Evolutionary conservation across 805 yeast genomes (phyloP).

Genomic region (Sporopachydermia lactativora): DNA sequence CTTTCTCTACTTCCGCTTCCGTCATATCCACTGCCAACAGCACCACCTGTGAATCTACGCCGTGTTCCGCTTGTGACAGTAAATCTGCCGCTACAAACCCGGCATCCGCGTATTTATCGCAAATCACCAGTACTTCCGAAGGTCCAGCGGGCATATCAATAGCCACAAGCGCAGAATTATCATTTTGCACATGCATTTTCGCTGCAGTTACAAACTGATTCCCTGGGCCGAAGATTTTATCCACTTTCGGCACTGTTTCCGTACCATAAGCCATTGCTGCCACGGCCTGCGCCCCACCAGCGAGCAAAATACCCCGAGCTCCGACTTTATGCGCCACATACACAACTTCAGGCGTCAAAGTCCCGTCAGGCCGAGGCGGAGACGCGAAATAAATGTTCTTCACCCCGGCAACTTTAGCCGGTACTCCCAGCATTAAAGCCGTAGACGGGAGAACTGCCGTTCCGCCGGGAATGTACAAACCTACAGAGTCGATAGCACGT

Average conservation of each 20-base stretch:
- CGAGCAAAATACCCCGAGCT: slow-evolving; percentile 77
- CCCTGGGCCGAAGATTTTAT: slow-evolving; percentile 97
- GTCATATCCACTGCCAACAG: slow-evolving; percentile 69
- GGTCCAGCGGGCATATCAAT: slow-evolving; percentile 99
- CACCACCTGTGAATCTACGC: slow-evolving; percentile 94
- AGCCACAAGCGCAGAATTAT: slow-evolving; percentile 85
- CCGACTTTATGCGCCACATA: slow-evolving; percentile 95
- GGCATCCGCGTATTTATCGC: slow-evolving; percentile 78
- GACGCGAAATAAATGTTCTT: slow-evolving; percentile 84
- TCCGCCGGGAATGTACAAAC: slow-evolving; percentile 97
- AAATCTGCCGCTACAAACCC: slow-evolving; percentile 96
- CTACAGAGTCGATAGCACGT: slow-evolving; percentile 88
- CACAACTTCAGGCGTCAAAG: slow-evolving; percentile 90
- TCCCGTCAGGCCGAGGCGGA: slow-evolving; percentile 91
- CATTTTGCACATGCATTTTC: slow-evolving; percentile 93
- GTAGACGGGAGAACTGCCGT: slow-evolving; percentile 97
- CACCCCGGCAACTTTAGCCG: slow-evolving; percentile 97
- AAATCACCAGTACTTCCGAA: slow-evolving; percentile 91
- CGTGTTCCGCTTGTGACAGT: slow-evolving; percentile 97
- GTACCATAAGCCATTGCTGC: slow-evolving; percentile 99
- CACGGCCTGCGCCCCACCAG: slow-evolving; percentile 99
- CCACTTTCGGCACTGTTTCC: slow-evolving; percentile 80
- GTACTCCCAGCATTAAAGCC: slow-evolving; percentile 95
- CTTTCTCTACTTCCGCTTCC: slow-evolving; percentile 40
- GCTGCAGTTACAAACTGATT: slow-evolving; percentile 99